phyloP scores from a whole-genome alignment of 2,329 filamentous ascomycete genomes.

The Fonsecaea nubica region DNA sequence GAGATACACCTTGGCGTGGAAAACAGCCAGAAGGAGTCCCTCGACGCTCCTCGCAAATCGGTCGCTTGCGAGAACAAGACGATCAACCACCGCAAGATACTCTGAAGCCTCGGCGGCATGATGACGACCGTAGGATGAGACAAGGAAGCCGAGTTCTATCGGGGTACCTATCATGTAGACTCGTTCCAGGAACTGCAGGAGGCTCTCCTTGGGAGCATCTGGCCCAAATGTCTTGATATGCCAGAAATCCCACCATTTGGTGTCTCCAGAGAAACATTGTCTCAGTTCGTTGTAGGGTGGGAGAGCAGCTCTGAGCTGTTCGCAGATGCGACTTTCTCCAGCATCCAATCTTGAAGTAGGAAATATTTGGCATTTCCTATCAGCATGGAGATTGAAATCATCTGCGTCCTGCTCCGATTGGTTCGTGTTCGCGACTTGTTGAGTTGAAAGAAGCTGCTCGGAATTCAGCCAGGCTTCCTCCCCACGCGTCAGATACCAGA shows the following conservation, averaged over 20 bases:
- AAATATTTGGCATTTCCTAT: not conserved
- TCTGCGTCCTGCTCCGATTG: not conserved
- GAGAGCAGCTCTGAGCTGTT: slow-evolving; percentile 12
- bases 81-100: slow-evolving; percentile 22
- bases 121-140: slow-evolving; percentile 23
- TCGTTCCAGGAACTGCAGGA: slow-evolving; percentile 11
- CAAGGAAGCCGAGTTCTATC: slow-evolving; percentile 18
- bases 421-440: not conserved
- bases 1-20: slow-evolving; percentile 24
- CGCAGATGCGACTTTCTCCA: not conserved
- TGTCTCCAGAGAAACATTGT: slow-evolving; percentile 9
- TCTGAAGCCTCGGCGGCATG: slow-evolving; percentile 5
- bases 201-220: not conserved
- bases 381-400: not conserved
- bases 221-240: slow-evolving; percentile 23
- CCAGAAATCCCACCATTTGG: slow-evolving; percentile 22
- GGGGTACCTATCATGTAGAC: slow-evolving; percentile 3
- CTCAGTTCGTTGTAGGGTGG: slow-evolving; percentile 8
- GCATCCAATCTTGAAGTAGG: not conserved
- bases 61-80: slow-evolving; percentile 19
- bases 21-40: slow-evolving; percentile 17
- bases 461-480: not conserved
- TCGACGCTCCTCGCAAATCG: slow-evolving; percentile 8
- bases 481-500: not conserved
- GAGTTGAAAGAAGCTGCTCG: slow-evolving; percentile 13